phyloP scores from a whole-genome alignment of 768 basidiomycete species.

The Lentinula detonsa region DNA sequence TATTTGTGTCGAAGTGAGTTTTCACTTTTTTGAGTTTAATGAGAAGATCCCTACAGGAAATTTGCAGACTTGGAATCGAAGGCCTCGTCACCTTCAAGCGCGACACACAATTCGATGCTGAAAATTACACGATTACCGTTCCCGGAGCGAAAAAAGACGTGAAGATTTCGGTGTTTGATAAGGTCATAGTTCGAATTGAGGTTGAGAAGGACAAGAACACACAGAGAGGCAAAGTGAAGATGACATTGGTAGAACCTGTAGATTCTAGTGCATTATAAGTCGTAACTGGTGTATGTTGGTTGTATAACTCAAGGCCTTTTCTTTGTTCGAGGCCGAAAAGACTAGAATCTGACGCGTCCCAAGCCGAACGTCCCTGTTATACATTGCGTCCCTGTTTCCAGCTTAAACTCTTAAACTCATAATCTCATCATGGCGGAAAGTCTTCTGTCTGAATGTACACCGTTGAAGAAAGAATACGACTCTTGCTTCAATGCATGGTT shows the following conservation, averaged over 20 bases:
- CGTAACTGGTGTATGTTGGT: not conserved
- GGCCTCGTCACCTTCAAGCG: constrained; percentile 93
- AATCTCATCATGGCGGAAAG: constrained; percentile 62
- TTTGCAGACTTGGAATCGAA: constrained; percentile 79
- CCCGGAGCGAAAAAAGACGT: constrained; percentile 41
- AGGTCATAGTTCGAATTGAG: constrained; percentile 82
- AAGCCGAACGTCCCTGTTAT: not conserved
- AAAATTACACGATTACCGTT: constrained; percentile 79
- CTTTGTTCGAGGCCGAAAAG: not conserved
- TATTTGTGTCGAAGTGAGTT: constrained; percentile 89
- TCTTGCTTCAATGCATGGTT: constrained; percentile 98
- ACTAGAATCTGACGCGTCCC: constrained; percentile 1
- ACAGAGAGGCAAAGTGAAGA: constrained; percentile 83
- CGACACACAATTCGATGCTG: constrained; percentile 84
- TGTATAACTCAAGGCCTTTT: not conserved
- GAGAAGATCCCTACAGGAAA: not conserved
- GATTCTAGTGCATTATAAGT: constrained; percentile 41
- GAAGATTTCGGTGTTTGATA: constrained; percentile 86
- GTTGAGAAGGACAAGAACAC: constrained; percentile 96
- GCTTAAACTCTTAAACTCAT: not conserved
- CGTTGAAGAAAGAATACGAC: constrained; percentile 86
- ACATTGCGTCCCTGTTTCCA: not conserved
- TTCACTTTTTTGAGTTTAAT: not conserved
- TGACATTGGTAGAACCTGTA: constrained; percentile 66
- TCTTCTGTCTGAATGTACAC: constrained; percentile 80